Base-by-base conservation (phyloP, 352 stramenopile species). In the Lagenidium giganteum region DNA sequence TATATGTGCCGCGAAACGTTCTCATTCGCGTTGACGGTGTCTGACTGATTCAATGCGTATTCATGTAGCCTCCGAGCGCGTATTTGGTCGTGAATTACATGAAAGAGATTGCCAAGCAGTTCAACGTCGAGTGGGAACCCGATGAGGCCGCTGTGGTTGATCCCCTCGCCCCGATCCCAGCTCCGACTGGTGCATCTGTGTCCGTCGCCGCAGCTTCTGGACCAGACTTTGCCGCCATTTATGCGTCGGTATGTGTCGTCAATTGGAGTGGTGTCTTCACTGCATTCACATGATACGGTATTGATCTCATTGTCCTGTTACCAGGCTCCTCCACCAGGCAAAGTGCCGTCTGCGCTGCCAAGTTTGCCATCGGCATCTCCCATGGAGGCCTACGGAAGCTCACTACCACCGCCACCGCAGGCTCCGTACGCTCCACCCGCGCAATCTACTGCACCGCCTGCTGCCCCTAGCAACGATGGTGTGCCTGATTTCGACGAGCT, bases 71-170 rank as follows among this genome's bases (percentile, higher is more conserved):
- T n/a, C 95, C 95, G 1, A 95, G 85, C 34, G 92, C 91, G 6
- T 97, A 95, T 42, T 51, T 97, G 8, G 93, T 98, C 16, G 83
- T 98, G 22, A 96, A 93, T 18, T 98, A 98, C 72, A 86, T 98
- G 70, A 96, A 97, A 35, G 87, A 95, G 53, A 98, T 98, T 59
- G 89, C 90, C 6, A 95, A 97, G 47, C 83, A 98, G 54, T 96
- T 95, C 57, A 85, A 96, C 11, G 86, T 98, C n/a, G 62, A 95
- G 34, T 98, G 93, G 90, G 88, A 94, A 23, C 88, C 88, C 4
- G 69, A 87, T 13, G 77, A 95, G 52, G 46, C 60, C 0, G 61
- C 69, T 41, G 82, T 96, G 49, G 52, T 68, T 5, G 79, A 96
- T 46, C 78, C 79, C 14, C 55, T 94, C 5, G 80, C 79, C 25